Conservation (phyloP, 208 protist species). For the Trypanosoma platydactyli region DNA sequence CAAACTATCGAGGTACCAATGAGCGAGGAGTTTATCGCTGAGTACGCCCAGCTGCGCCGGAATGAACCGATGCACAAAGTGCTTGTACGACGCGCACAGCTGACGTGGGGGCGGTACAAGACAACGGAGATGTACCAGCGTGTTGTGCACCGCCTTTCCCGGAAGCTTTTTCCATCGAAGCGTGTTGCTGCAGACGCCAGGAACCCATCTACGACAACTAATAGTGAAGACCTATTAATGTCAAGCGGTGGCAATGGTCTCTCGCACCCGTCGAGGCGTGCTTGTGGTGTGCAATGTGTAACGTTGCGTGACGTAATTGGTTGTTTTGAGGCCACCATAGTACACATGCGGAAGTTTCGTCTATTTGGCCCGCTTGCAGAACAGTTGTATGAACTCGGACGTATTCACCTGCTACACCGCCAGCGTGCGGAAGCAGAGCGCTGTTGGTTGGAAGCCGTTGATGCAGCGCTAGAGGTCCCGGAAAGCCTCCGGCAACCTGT, state of each 20-base stretch:
- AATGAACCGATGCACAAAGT: constrained; percentile 41
- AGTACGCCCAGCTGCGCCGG: constrained; percentile 39
- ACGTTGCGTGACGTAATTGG: constrained; percentile 41
- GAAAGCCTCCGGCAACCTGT: constrained; percentile 38
- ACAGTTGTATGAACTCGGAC: constrained; percentile 69
- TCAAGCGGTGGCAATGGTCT: background rate
- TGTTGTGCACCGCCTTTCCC: constrained; percentile 29
- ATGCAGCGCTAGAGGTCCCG: constrained; percentile 63
- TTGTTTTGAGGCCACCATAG: constrained; percentile 45
- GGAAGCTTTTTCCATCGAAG: constrained; percentile 39
- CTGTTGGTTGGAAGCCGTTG: constrained; percentile 68
- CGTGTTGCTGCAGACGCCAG: background rate
- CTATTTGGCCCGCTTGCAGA: constrained; percentile 64
- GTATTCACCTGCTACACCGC: constrained; percentile 47
- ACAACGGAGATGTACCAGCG: constrained; percentile 40
- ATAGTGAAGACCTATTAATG: background rate
- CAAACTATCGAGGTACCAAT: constrained; percentile 17
- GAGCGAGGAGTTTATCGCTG: constrained; percentile 20
- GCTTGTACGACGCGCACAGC: constrained; percentile 44
- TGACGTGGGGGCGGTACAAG: constrained; percentile 41
- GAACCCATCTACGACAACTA: background rate
- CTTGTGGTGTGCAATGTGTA: background rate
- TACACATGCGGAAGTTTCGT: constrained; percentile 46
- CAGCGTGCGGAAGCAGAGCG: constrained; percentile 42
- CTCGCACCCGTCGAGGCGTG: no score